phyloP scores from a whole-genome alignment of 805 yeast genomes.

The Cyberlindnera euphorbiae region DNA sequence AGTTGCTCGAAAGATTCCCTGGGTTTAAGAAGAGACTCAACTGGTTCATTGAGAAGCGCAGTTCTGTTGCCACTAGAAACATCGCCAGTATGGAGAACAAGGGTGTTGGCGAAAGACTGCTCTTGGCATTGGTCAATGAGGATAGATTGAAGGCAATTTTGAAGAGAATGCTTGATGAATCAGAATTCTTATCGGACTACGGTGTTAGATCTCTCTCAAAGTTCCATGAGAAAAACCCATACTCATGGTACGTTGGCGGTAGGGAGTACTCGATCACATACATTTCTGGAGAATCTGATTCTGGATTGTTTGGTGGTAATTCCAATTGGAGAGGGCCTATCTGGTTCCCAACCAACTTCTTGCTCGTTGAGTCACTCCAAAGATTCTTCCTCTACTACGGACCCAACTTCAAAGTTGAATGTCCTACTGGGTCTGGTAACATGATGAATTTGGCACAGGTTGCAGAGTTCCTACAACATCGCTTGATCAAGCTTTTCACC shows the following conservation, averaged over 20 bases:
- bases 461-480: constrained; percentile 85
- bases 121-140: constrained; percentile 74
- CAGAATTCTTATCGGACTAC: constrained; percentile 76
- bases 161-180: constrained; percentile 77
- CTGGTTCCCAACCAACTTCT: constrained; percentile 91
- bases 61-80: constrained; percentile 69
- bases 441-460: constrained; percentile 77
- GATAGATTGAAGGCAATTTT: constrained; percentile 75
- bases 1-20: constrained; percentile 69
- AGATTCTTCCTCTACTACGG: constrained; percentile 88
- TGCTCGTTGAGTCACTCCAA: constrained; percentile 81
- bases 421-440: constrained; percentile 81
- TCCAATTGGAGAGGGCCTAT: constrained; percentile 98
- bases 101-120: constrained; percentile 78
- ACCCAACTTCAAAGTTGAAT: constrained; percentile 75
- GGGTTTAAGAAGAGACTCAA: constrained; percentile 75
- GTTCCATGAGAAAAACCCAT: constrained; percentile 80
- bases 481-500: constrained; percentile 71
- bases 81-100: constrained; percentile 73
- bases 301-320: constrained; percentile 94
- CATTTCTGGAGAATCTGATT: constrained; percentile 84
- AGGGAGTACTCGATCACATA: constrained; percentile 64
- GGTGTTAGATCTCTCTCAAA: constrained; percentile 89
- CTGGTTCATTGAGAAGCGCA: constrained; percentile 76
- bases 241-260: constrained; percentile 78